Conservation (phyloP, 2,329 filamentous ascomycete species). For the Parascedosporium putredinis region DNA sequence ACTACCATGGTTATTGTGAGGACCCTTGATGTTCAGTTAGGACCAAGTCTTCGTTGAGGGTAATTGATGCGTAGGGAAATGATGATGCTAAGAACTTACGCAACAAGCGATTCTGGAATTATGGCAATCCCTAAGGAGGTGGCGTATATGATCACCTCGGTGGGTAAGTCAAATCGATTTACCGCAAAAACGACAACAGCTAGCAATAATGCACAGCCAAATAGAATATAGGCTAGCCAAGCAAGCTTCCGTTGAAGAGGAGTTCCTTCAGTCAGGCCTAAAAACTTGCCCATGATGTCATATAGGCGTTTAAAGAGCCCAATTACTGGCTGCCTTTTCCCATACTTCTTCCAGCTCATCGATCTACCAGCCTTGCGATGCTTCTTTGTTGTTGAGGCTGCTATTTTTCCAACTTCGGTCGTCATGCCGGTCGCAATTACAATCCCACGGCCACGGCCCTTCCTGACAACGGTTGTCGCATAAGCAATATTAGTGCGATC, state of each 20-base stretch:
- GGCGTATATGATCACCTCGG: constrained; percentile 47
- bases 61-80: neutral
- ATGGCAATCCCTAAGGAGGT: constrained; percentile 51
- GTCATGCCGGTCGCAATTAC: constrained; percentile 63
- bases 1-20: constrained; percentile 62
- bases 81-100: constrained; percentile 24
- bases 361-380: constrained; percentile 43
- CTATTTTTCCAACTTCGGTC: constrained; percentile 62
- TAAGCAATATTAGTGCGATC: constrained; percentile 68
- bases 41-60: constrained; percentile 11
- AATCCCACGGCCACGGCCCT: constrained; percentile 62
- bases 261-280: constrained; percentile 56
- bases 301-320: constrained; percentile 36
- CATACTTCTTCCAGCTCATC: constrained; percentile 43
- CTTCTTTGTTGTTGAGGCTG: constrained; percentile 43
- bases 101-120: constrained; percentile 55
- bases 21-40: constrained; percentile 28
- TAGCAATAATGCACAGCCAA: constrained; percentile 54
- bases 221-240: constrained; percentile 66
- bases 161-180: constrained; percentile 39
- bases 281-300: constrained; percentile 44
- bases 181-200: constrained; percentile 49
- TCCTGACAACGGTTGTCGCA: constrained; percentile 61
- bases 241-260: constrained; percentile 70
- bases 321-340: constrained; percentile 37